These are phyloP conservation scores for Isochrysis galbana DNA, from an alignment of 78 protist genomes.

Conservation along the genomic window DNA sequence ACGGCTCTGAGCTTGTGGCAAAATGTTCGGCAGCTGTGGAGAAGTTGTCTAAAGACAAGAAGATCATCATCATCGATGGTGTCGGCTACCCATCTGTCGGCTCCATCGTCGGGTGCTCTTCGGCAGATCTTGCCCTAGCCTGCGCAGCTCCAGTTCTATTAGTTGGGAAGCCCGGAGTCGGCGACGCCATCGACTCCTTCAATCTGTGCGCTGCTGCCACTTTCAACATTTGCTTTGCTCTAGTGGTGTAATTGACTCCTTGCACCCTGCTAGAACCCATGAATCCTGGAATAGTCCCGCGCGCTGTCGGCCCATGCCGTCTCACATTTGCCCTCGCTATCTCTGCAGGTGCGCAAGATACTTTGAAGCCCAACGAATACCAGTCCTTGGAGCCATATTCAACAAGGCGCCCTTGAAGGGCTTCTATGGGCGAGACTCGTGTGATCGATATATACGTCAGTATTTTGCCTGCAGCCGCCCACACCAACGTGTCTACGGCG, in stretches of 20 bases:
- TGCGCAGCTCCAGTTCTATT: neutral
- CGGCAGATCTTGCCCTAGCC: neutral
- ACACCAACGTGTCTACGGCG: neutral
- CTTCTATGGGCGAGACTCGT: neutral
- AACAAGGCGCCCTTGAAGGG: neutral
- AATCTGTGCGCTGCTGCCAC: slow-evolving; percentile 15
- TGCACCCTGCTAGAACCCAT: too few species aligned
- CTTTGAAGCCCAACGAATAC: neutral
- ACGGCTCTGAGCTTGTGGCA: neutral
- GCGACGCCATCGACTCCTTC: slow-evolving; percentile 30
- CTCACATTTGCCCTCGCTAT: too few species aligned
- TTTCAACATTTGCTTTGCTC: too few species aligned
- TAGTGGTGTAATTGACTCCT: too few species aligned
- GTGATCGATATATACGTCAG: neutral
- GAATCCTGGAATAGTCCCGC: too few species aligned
- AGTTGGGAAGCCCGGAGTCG: neutral
- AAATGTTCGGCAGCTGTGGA: neutral
- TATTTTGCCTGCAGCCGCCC: neutral
- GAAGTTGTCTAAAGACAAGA: neutral
- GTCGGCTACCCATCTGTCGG: slow-evolving; percentile 46
- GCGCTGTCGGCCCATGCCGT: too few species aligned
- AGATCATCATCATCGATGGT: slow-evolving; percentile 7
- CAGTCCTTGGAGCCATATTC: neutral
- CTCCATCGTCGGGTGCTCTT: slow-evolving; percentile 24
- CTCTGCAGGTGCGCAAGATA: neutral